Evolutionary conservation across 345 rosid species (phyloP), one percentile per base, ranked within the genome.

Genomic region (Acer negundo): DNA sequence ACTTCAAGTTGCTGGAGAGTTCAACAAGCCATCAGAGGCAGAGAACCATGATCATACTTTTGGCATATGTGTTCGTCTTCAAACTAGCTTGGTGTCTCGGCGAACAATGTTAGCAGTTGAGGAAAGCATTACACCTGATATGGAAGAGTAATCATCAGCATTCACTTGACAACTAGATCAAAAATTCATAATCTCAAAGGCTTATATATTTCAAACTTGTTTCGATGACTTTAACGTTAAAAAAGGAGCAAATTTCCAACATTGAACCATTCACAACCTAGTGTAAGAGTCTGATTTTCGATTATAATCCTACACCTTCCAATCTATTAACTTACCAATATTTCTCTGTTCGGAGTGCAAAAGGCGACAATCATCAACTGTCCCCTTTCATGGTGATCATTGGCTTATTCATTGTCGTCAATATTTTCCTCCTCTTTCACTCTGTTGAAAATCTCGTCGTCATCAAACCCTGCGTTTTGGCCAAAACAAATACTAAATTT

Each of bases 391-490:
- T 5, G 13, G 13, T 16, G 49, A 19, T 49, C 59, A 53, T 47
- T 35, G n/a, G 72, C 31, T 71, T 68, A 28, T 20, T 20, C 75
- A 63, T 74, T 71, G 67, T 66, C 72, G 64, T 82, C 82, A 67
- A 73, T 62, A 70, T 77, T 80, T 67, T 88, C 89, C 16, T 83
- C 91, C 26, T 79, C 87, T 63, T 87, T 90, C 75, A 67, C 78
- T 62, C 84, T 77, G 55, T 77, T 80, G 81, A 92, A 91, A 80
- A 96, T 90, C 87, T 96, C 97, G 66, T 62, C 75, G 78, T 94
- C 99, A 80, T 87, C 86, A 31, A 96, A 96, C 22, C 95, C 98
- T 96, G 90, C 87, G 84, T 8, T 75, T 70, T 73, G 28, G 68
- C 73, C 78, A 74, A 58, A 31, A 46, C 7, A 76, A 7, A 53